A percentile compares a stretch with the other conserved stretches of the same genome.
These are phyloP conservation scores for Camelina laxa DNA, from an alignment of 345 rosid genomes.

Conservation along the genomic window DNA sequence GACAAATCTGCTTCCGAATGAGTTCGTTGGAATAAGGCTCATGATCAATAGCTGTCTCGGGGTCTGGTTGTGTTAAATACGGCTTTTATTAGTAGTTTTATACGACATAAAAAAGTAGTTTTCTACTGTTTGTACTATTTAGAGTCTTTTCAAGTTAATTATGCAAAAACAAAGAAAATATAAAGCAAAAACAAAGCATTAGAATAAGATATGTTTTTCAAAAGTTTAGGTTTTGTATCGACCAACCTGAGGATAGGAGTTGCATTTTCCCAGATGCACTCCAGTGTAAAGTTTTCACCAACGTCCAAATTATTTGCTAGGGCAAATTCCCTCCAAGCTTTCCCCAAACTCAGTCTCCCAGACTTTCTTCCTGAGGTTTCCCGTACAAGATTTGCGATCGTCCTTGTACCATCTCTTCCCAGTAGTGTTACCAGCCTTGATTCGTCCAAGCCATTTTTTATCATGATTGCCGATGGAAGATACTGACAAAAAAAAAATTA, in stretches of 20 bases:
- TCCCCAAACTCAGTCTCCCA: constrained; percentile 25
- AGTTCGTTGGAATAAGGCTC: too few relatives aligned
- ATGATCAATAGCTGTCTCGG: too few relatives aligned
- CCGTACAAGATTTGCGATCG: constrained; percentile 7
- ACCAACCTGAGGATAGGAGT: constrained; percentile 18
- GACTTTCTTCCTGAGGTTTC: background rate
- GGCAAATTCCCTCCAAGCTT: constrained; percentile 3
- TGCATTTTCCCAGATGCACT: constrained; percentile 21
- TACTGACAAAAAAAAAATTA: background rate
- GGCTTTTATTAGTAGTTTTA: too few relatives aligned
- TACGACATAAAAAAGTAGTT: too few relatives aligned
- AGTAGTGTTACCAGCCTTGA: constrained; percentile 23
- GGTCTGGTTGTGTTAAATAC: too few relatives aligned
- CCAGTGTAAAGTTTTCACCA: constrained; percentile 20
- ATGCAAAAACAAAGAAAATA: too few relatives aligned
- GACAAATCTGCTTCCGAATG: too few relatives aligned
- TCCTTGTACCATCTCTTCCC: constrained; percentile 25
- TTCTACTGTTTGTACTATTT: too few relatives aligned
- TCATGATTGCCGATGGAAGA: constrained; percentile 10
- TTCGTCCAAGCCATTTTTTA: constrained; percentile 18
- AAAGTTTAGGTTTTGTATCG: background rate
- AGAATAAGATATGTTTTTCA: too few relatives aligned
- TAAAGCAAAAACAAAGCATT: too few relatives aligned
- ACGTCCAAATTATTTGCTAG: background rate
- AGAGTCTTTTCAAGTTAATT: too few relatives aligned